These are phyloP conservation scores for Clarireedia monteithiana DNA, from an alignment of 2,329 filamentous ascomycete species.

Conservation along the genomic window DNA sequence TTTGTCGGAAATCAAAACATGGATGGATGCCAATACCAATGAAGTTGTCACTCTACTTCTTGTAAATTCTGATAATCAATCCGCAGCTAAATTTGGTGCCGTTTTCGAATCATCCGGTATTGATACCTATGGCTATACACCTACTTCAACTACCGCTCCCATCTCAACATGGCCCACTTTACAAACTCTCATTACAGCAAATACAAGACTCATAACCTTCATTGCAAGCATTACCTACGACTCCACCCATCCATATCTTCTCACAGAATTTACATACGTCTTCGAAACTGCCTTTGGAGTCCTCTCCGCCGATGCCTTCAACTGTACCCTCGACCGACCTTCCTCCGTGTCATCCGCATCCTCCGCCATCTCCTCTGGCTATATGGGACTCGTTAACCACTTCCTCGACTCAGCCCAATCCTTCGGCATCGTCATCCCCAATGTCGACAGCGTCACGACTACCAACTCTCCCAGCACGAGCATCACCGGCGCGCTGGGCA, in stretches of 20 bases:
- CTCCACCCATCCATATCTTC: slow-evolving; percentile 45
- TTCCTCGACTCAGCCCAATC: slow-evolving; percentile 57
- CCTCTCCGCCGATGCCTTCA: slow-evolving; percentile 54
- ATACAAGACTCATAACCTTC: slow-evolving; percentile 61
- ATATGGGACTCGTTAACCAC: slow-evolving; percentile 72
- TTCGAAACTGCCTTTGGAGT: slow-evolving; percentile 70
- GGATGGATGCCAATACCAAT: slow-evolving; percentile 49
- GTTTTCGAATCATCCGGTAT: slow-evolving; percentile 44
- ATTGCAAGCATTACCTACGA: slow-evolving; percentile 46
- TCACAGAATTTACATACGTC: slow-evolving; percentile 56
- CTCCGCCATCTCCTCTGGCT: slow-evolving; percentile 47
- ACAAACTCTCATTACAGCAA: slow-evolving; percentile 55
- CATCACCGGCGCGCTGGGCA: slow-evolving; percentile 43
- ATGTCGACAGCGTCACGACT: slow-evolving; percentile 48
- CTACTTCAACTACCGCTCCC: slow-evolving; percentile 36
- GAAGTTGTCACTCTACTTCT: slow-evolving; percentile 58
- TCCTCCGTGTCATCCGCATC: slow-evolving; percentile 39
- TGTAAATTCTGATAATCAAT: slow-evolving; percentile 52
- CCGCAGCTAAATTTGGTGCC: slow-evolving; percentile 44
- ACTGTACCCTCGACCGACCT: slow-evolving; percentile 64
- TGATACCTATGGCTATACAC: slow-evolving; percentile 51
- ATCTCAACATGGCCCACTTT: slow-evolving; percentile 60
- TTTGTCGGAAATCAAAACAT: slow-evolving; percentile 49
- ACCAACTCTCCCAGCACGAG: slow-evolving; percentile 53
- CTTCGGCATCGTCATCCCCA: slow-evolving; percentile 52